Evolutionary conservation across 352 stramenopile genomes (phyloP), one percentile per base, ranked within the genome.

Genomic region (Sclerospora graminicola): DNA sequence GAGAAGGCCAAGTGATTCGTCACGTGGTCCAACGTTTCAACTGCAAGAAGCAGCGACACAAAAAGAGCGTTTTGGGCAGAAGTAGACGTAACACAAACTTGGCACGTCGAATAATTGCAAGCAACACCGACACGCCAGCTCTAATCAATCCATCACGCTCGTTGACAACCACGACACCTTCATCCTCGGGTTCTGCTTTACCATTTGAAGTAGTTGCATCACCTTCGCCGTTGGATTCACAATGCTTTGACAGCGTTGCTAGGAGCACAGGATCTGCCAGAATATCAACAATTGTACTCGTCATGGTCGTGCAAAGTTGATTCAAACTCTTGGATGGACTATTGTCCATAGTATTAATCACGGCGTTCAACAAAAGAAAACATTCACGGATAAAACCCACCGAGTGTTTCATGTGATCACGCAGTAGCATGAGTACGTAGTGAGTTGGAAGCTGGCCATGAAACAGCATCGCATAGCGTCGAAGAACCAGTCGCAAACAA

Each of bases 391-490:
- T 48, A 40, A 89, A 88, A 2, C 23, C 57, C 4, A 60, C 45
- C 1, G 78, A 78, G 44, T 84, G 71, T 15, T 73, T 63, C n/a
- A 64, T 61, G 27, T 89, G 69, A 24, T 84, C 57, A n/a, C 61
- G 45, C 5, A 89, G 48, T 23, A 67, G 11, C 14, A 46, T 19
- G 13, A 65, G 36, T 20, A 89, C 54, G 28, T 71, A 60, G 11
- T 69, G 61, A 0, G 56, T 82, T 0, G 80, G 77, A 8, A 92
- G 43, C 48, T 89, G 75, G 0, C 77, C 77, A 41, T 89, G 70
- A 51, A 92, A 79, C 2, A 78, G 52, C 73, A 89, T 89, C 0
- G 77, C 75, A 37, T 92, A 85, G 4, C 80, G 77, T 27, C 64
- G 69, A 30, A 89, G 75, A 26, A 84, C 48, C 11, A 92, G 38